These are phyloP conservation scores for Penicillium diatomitis DNA, from an alignment of 495 filamentous ascomycete genomes.

Conservation along the genomic window DNA sequence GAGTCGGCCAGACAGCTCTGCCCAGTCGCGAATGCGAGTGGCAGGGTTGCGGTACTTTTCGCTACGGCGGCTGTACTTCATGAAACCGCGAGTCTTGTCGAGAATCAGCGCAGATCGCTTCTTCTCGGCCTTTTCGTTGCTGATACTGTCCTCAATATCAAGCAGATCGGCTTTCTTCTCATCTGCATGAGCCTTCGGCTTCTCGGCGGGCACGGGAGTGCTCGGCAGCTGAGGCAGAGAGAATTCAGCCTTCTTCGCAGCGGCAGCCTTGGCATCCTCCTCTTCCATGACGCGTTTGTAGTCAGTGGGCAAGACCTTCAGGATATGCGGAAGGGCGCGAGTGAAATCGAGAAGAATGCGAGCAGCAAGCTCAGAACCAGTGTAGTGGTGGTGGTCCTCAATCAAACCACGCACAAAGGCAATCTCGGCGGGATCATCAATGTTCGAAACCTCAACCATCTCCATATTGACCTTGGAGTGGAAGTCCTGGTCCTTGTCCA, in stretches of 20 bases:
- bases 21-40: conserved; percentile 90
- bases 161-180: conserved; percentile 73
- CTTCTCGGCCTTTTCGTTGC: conserved; percentile 80
- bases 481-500: conserved; percentile 91
- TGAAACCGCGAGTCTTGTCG: conserved; percentile 97
- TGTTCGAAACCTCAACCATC: conserved; percentile 88
- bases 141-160: conserved; percentile 92
- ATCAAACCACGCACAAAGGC: conserved; percentile 89
- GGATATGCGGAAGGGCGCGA: conserved; percentile 80
- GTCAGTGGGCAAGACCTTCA: conserved; percentile 92
- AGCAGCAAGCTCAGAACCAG: conserved; percentile 92
- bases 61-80: conserved; percentile 91
- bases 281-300: conserved; percentile 93
- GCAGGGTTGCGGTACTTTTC: conserved; percentile 91
- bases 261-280: conserved; percentile 75
- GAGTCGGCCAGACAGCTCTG: conserved; percentile 78
- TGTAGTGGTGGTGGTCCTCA: conserved; percentile 99
- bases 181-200: conserved; percentile 48
- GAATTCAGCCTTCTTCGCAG: conserved; percentile 76
- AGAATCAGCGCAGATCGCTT: conserved; percentile 87
- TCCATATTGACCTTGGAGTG: conserved; percentile 92
- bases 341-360: conserved; percentile 96
- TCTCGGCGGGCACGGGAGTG: conserved; percentile 40
- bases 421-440: conserved; percentile 88
- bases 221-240: conserved; percentile 71